Percentiles rank a stretch among this genome's conserved stretches.
Evolutionary conservation across 202 grass and related monocot genomes (phyloP).

Genomic region (Saccharum hybrid): DNA sequence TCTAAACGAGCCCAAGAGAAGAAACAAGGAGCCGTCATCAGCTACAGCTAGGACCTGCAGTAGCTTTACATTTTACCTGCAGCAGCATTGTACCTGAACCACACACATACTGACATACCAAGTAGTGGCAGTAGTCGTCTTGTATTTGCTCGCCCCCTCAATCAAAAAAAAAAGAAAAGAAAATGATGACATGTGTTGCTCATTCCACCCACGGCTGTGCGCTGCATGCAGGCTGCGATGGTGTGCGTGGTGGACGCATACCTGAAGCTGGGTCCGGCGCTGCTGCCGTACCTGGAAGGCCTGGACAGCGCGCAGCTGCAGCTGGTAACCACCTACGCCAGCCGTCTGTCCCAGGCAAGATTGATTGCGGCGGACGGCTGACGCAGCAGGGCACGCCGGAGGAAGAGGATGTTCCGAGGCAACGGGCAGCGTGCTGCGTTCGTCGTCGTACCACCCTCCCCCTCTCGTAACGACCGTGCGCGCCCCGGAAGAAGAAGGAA

Average conservation of each 20-base stretch:
- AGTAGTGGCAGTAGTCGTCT: no score
- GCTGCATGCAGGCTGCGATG: slow-evolving; percentile 63
- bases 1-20: no score
- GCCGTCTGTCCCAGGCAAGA: slow-evolving; percentile 56
- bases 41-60: neutral
- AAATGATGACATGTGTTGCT: neutral
- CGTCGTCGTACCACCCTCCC: neutral
- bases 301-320: slow-evolving; percentile 66
- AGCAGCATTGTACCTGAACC: neutral
- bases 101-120: neutral
- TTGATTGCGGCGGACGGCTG: slow-evolving; percentile 48
- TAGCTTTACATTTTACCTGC: neutral
- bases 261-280: slow-evolving; percentile 70
- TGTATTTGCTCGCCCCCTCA: neutral
- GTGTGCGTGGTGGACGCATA: slow-evolving; percentile 81
- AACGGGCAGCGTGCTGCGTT: neutral
- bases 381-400: neutral
- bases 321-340: slow-evolving; percentile 74
- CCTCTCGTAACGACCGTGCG: neutral
- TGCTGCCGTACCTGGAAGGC: slow-evolving; percentile 68
- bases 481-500: neutral
- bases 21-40: neutral
- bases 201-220: neutral
- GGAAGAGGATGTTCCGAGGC: slow-evolving; percentile 17
- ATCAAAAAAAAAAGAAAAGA: neutral